Percentiles rank a stretch among this genome's conserved stretches.
Evolutionary conservation across 1,284 basidiomycete genomes (phyloP).

Genomic region (Erythrobasidium hasegawianum): DNA sequence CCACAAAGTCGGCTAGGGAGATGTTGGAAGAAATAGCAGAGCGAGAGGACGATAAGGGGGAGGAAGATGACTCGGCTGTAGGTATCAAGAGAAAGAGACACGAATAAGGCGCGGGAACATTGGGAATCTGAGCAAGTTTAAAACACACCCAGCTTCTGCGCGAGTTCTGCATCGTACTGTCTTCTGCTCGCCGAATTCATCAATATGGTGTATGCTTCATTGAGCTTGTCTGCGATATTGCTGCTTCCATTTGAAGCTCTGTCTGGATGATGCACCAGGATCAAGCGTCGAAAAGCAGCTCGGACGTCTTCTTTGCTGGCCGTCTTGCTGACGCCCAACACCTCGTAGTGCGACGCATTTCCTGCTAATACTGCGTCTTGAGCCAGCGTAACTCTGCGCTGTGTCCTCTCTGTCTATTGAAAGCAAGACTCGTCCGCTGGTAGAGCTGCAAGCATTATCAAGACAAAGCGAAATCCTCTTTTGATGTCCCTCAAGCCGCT

Average conservation of each 20-base stretch:
- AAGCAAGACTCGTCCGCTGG: too few relatives aligned
- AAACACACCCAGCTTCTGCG: background rate
- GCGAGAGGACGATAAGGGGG: background rate
- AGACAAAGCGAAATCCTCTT: too few relatives aligned
- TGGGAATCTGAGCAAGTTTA: background rate
- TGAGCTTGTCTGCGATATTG: slow-evolving; percentile 10
- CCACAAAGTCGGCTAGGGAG: slow-evolving; percentile 16
- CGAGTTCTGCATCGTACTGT: slow-evolving; percentile 6
- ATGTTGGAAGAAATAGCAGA: slow-evolving; percentile 20
- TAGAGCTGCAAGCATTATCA: too few relatives aligned
- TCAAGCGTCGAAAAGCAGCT: slow-evolving; percentile 16
- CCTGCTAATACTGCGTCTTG: too few relatives aligned
- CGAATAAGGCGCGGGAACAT: background rate
- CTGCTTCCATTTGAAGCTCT: background rate
- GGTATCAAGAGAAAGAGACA: too few relatives aligned
- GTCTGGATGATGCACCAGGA: slow-evolving; percentile 32
- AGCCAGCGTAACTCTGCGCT: too few relatives aligned
- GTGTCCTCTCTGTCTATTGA: too few relatives aligned
- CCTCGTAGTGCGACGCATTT: too few relatives aligned
- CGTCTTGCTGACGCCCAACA: background rate
- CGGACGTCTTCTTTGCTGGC: slow-evolving; percentile 24
- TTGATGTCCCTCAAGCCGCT: slow-evolving; percentile 47
- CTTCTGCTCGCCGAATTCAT: slow-evolving; percentile 2
- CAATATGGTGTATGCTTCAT: slow-evolving; percentile 20
- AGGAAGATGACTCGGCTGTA: background rate